phyloP scores from a whole-genome alignment of 176 grass and related monocot species.

The Tillandsia leiboldiana region DNA sequence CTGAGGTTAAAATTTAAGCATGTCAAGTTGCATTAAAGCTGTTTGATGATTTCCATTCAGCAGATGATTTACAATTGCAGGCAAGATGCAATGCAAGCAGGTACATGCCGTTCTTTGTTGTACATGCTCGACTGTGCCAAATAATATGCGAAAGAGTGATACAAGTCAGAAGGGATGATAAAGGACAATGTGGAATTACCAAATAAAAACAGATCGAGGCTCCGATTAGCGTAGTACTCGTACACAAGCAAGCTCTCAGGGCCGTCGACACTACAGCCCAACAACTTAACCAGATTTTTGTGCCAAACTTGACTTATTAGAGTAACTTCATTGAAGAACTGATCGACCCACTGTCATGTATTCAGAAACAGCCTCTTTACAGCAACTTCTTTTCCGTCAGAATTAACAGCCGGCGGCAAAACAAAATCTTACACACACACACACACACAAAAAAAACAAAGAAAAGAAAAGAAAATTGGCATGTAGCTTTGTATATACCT shows the following conservation, averaged over 20 bases:
- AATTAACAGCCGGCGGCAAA: slow-evolving; percentile 44
- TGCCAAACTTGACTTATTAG: slow-evolving; percentile 84
- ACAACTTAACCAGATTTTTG: slow-evolving; percentile 68
- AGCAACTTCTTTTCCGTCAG: slow-evolving; percentile 73
- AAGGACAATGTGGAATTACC: slow-evolving; percentile 22
- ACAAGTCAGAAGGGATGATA: no score
- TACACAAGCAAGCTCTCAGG: slow-evolving; percentile 84
- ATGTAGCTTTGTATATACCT: slow-evolving; percentile 28
- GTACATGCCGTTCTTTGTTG: no score
- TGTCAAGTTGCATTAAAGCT: neutral
- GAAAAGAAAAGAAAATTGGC: neutral
- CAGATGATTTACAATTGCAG: no score
- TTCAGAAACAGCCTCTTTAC: slow-evolving; percentile 75
- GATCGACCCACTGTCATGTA: slow-evolving; percentile 62
- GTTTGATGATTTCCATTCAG: neutral
- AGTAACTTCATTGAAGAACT: slow-evolving; percentile 73
- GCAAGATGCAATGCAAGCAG: no score
- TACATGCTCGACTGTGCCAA: no score
- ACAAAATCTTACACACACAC: neutral
- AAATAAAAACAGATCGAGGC: slow-evolving; percentile 78
- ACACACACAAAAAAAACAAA: no score
- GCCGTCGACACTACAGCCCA: slow-evolving; percentile 74
- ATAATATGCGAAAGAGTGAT: no score
- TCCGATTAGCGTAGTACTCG: slow-evolving; percentile 77
- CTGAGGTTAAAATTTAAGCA: neutral